Percentiles rank a stretch among this genome's conserved stretches.
phyloP scores from a whole-genome alignment of 106 monocot genomes.

The Dioscorea dumetorum region DNA sequence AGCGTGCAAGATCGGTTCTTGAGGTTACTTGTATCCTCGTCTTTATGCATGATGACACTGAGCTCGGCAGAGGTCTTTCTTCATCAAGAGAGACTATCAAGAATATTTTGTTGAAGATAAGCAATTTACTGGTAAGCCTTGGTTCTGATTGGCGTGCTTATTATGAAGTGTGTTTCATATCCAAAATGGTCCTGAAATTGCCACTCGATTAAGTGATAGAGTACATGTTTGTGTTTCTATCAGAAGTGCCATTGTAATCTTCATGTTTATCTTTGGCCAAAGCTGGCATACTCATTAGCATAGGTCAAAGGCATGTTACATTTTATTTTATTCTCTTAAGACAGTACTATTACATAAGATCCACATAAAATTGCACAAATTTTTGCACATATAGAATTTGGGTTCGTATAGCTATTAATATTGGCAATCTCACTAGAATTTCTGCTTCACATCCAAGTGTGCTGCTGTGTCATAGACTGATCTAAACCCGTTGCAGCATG shows the following conservation, averaged over 20 bases:
- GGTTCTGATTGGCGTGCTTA: neutral
- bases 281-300: too few relatives aligned
- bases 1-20: slow-evolving; percentile 19
- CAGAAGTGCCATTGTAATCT: neutral
- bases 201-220: neutral
- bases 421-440: too few relatives aligned
- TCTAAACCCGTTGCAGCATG: too few relatives aligned
- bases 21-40: slow-evolving; percentile 28
- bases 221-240: neutral
- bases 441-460: too few relatives aligned
- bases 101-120: slow-evolving; percentile 26
- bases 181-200: neutral
- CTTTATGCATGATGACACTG: slow-evolving; percentile 34
- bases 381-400: too few relatives aligned
- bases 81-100: slow-evolving; percentile 20
- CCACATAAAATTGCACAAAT: too few relatives aligned
- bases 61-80: slow-evolving; percentile 30
- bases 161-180: neutral
- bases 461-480: too few relatives aligned
- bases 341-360: too few relatives aligned
- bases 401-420: too few relatives aligned
- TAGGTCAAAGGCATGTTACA: too few relatives aligned
- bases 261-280: neutral
- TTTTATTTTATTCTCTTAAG: too few relatives aligned
- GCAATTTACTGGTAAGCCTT: slow-evolving; percentile 33